Evolutionary conservation across 2,329 filamentous ascomycete species (phyloP), one percentile per base, ranked within the genome.

Genomic region (Arachnopeziza araneosa): DNA sequence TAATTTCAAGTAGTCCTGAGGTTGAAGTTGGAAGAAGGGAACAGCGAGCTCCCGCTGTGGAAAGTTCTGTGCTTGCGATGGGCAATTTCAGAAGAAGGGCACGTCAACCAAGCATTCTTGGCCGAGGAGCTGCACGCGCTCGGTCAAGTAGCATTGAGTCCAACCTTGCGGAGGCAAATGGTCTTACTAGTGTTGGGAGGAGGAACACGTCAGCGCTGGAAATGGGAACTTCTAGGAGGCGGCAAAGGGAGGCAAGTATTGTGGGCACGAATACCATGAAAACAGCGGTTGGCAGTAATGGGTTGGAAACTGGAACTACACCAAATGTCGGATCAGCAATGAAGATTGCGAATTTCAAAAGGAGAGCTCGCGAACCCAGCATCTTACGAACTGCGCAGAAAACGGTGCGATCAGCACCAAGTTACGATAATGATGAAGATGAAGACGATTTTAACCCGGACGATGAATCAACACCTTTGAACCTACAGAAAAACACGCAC

Each of bases 381-480:
- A 86, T 87, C 58, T 71, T 87, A 50, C 80, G 82, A 56, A 71
- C 69, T 22, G 67, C 62, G 10, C 70, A 30, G 71, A 72, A 61
- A 69, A 55, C 65, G 70, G 60, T 71, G 69, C 26, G 71, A 69
- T 24, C 75, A 74, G 32, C 67, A 66, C 32, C 73, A 77, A 36
- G 62, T 12, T 76, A 80, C 24, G 79, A 64, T 32, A 63, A 64
- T 48, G 77, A 81, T 26, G 78, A 82, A 60, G 66, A 70, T 14
- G 69, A 69, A 32, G 78, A 82, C 23, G 79, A 82, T 65, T 87
- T 84, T 68, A 80, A 77, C 56, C 87, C 80, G 0, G 85, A 89
- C 59, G 85, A 84, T 26, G 86, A 89, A 74, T 87, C 86, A 19
- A 90, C 88, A 7, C 87, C 87, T 2, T 68, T 88, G 24, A 81